Evolutionary conservation across 2,329 filamentous ascomycete species (phyloP).

Genomic region (Rhynchosporium secalis): DNA sequence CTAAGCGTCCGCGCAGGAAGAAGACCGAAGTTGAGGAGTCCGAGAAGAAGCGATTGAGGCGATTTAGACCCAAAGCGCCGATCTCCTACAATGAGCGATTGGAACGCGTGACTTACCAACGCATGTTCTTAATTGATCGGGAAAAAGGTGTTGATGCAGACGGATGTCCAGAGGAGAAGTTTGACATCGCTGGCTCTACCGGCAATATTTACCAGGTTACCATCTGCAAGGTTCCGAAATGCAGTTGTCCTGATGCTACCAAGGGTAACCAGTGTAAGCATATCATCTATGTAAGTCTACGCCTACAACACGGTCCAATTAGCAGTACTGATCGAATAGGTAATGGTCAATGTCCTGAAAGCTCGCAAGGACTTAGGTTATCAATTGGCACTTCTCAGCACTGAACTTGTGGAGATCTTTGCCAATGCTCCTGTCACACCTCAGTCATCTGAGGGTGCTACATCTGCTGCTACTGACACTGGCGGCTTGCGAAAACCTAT

Average conservation of each 20-base stretch:
- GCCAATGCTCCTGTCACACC: conserved; percentile 51
- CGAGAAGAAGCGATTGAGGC: conserved; percentile 44
- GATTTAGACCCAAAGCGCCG: conserved; percentile 47
- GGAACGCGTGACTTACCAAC: conserved; percentile 50
- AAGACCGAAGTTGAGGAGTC: conserved; percentile 18
- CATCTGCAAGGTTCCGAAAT: conserved; percentile 52
- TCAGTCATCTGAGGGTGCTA: conserved; percentile 40
- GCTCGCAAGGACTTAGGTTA: conserved; percentile 56
- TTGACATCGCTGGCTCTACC: conserved; percentile 59
- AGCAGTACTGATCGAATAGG: conserved; percentile 37
- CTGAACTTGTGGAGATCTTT: conserved; percentile 58
- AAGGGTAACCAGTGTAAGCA: conserved; percentile 65
- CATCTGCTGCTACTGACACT: conserved; percentile 40
- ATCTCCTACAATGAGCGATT: conserved; percentile 48
- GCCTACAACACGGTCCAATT: not conserved
- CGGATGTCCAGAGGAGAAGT: conserved; percentile 46
- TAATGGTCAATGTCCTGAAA: conserved; percentile 58
- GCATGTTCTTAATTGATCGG: conserved; percentile 58
- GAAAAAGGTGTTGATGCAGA: conserved; percentile 38
- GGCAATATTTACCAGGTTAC: conserved; percentile 62
- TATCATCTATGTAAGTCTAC: conserved; percentile 52
- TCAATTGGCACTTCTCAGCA: conserved; percentile 59
- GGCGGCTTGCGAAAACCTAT: conserved; percentile 56
- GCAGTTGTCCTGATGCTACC: conserved; percentile 53
- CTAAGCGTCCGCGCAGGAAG: conserved; percentile 26